A percentile compares a stretch with the other conserved stretches of the same genome.
phyloP scores from a whole-genome alignment of 2,329 filamentous ascomycete species.

The Fusarium xylarioides region DNA sequence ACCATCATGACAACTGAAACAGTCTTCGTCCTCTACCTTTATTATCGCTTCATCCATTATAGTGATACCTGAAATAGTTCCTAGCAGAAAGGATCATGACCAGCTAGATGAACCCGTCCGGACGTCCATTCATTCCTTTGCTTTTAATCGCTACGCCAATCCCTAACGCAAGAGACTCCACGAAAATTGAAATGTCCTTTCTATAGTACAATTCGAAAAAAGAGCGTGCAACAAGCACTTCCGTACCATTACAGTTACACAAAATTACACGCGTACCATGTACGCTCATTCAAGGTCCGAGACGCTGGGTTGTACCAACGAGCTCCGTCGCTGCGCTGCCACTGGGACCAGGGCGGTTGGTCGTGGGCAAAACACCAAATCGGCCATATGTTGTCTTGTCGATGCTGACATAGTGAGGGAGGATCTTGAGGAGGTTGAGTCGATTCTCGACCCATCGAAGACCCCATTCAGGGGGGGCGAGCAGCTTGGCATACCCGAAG shows the following conservation, averaged over 20 bases:
- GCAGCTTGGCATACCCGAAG: conserved; percentile 86
- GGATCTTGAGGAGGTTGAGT: conserved; percentile 80
- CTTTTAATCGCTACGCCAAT: conserved; percentile 25
- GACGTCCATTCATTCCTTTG: conserved; percentile 17
- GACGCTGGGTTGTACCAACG: conserved; percentile 68
- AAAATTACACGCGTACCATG: conserved; percentile 14
- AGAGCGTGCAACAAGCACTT: conserved; percentile 6
- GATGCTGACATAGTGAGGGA: conserved; percentile 93
- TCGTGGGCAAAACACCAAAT: conserved; percentile 84
- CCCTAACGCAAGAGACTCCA: conserved; percentile 19
- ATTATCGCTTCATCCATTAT: conserved; percentile 1
- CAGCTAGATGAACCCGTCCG: conserved; percentile 1
- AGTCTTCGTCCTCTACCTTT: conserved; percentile 4
- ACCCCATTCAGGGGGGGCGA: conserved; percentile 88
- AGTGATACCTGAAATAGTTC: conserved; percentile 9
- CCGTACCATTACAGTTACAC: conserved; percentile 6
- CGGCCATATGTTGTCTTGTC: conserved; percentile 96
- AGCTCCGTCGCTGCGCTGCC: conserved; percentile 66
- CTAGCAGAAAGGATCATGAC: background rate
- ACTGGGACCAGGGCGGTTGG: conserved; percentile 48
- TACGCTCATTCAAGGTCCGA: conserved; percentile 66
- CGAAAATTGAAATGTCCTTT: conserved; percentile 20
- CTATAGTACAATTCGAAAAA: conserved; percentile 35
- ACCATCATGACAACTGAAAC: background rate
- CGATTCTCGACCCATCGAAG: conserved; percentile 90